Percentiles rank a stretch among this genome's conserved stretches.
phyloP scores from a whole-genome alignment of 1,284 basidiomycete genomes.

The Austroboletus novae-zelandiae region DNA sequence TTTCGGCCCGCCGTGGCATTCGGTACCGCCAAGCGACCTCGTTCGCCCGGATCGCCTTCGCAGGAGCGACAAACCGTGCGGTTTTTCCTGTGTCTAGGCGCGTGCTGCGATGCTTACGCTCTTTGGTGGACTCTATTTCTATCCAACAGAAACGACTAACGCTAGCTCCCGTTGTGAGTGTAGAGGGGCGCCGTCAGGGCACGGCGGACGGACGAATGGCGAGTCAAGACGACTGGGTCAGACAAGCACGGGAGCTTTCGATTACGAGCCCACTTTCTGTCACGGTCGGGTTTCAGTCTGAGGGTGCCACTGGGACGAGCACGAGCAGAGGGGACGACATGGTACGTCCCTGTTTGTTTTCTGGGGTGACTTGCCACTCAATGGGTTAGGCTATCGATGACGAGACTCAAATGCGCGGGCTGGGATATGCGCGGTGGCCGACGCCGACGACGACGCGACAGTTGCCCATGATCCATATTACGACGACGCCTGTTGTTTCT shows the following conservation, averaged over 20 bases:
- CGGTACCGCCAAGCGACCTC: slow-evolving; percentile 46
- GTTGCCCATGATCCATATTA: slow-evolving; percentile 29
- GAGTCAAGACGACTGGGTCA: slow-evolving; percentile 65
- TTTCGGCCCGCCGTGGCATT: slow-evolving; percentile 27
- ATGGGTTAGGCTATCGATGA: slow-evolving; percentile 22
- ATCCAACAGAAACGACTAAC: slow-evolving; percentile 53
- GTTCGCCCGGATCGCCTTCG: slow-evolving; percentile 51
- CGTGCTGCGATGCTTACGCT: too few relatives aligned
- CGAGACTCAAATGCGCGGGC: slow-evolving; percentile 2
- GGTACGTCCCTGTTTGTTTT: too few relatives aligned
- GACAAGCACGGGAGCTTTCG: slow-evolving; percentile 55
- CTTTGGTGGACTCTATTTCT: background rate
- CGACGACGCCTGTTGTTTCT: slow-evolving; percentile 12
- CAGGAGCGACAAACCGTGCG: slow-evolving; percentile 53
- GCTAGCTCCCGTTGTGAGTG: slow-evolving; percentile 34
- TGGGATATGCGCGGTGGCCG: slow-evolving; percentile 4
- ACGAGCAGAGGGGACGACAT: slow-evolving; percentile 21
- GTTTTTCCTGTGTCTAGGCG: slow-evolving; percentile 1
- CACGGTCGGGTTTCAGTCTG: slow-evolving; percentile 10
- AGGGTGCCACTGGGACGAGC: background rate
- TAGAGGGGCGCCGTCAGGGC: slow-evolving; percentile 15
- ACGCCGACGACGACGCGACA: slow-evolving; percentile 16
- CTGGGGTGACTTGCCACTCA: too few relatives aligned
- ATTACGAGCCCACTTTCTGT: slow-evolving; percentile 51
- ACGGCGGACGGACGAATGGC: slow-evolving; percentile 35